Percentiles rank a stretch among this genome's conserved stretches.
Conservation (phyloP, 2,329 filamentous ascomycete genomes). For the Penicillium sp. region DNA sequence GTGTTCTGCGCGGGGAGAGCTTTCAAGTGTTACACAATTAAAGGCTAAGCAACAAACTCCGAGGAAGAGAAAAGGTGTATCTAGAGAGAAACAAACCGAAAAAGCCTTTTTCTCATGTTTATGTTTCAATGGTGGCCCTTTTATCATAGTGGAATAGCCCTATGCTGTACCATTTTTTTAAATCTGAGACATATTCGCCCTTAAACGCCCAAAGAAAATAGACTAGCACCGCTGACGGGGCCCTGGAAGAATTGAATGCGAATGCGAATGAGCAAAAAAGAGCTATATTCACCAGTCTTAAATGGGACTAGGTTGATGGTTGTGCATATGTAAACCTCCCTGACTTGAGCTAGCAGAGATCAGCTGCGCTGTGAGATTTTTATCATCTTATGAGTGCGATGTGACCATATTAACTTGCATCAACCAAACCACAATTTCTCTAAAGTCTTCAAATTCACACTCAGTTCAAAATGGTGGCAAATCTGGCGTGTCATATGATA, state of each 20-base stretch:
- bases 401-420: neutral
- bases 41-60: neutral
- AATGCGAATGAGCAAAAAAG: neutral
- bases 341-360: neutral
- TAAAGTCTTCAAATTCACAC: neutral
- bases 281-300: slow-evolving; percentile 1
- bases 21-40: neutral
- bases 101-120: neutral
- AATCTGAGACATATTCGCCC: neutral
- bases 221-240: neutral
- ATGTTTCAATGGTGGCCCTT: neutral
- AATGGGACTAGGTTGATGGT: neutral
- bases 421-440: neutral
- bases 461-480: neutral
- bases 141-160: neutral
- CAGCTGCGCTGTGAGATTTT: slow-evolving; percentile 17
- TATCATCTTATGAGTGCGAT: slow-evolving; percentile 7
- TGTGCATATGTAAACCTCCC: neutral
- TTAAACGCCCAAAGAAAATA: neutral
- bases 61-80: neutral
- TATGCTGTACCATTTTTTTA: no score
- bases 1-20: neutral
- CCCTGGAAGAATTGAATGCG: neutral
- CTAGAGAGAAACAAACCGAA: neutral
- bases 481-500: neutral